Evolutionary conservation across 768 basidiomycete species (phyloP).

Genomic region (Multifurca ochricompacta): DNA sequence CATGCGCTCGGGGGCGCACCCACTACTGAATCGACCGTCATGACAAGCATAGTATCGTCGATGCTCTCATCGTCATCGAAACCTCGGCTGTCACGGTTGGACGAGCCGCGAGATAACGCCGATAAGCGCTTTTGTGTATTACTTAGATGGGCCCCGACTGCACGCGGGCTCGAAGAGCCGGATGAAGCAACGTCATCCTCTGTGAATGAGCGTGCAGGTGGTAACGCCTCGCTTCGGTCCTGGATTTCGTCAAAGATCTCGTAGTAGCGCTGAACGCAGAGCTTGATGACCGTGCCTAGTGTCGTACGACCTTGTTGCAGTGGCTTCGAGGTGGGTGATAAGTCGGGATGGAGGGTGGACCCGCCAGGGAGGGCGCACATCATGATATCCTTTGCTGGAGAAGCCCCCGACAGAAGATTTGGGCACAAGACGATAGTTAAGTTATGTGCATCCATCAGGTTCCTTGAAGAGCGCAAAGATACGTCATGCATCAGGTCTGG

Average conservation of each 20-base stretch:
- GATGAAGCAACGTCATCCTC: slow-evolving; percentile 10
- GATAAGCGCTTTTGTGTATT: slow-evolving; percentile 18
- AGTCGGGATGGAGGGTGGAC: slow-evolving; percentile 32
- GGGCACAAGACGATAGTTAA: slow-evolving; percentile 73
- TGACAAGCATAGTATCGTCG: slow-evolving; percentile 68
- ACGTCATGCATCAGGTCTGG: slow-evolving; percentile 76
- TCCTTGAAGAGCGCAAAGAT: slow-evolving; percentile 54
- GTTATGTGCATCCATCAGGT: slow-evolving; percentile 80
- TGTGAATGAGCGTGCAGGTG: slow-evolving; percentile 19
- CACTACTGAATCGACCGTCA: slow-evolving; percentile 50
- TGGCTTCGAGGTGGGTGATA: slow-evolving; percentile 21
- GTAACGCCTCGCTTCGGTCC: slow-evolving; percentile 59
- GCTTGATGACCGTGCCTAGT: slow-evolving; percentile 60
- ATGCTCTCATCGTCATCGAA: slow-evolving; percentile 63
- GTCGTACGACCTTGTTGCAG: slow-evolving; percentile 48
- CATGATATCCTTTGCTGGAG: slow-evolving; percentile 60
- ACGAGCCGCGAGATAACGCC: slow-evolving; percentile 10
- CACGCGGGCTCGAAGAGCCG: slow-evolving; percentile 10
- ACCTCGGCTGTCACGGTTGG: slow-evolving; percentile 26
- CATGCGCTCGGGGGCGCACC: slow-evolving; percentile 34
- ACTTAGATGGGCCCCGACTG: not conserved
- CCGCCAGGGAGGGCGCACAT: slow-evolving; percentile 59
- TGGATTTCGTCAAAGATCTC: slow-evolving; percentile 79
- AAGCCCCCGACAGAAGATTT: slow-evolving; percentile 67
- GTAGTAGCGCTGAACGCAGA: slow-evolving; percentile 78